Base-by-base conservation (phyloP, 2,329 filamentous ascomycete genomes). In the Coniella vitis region DNA sequence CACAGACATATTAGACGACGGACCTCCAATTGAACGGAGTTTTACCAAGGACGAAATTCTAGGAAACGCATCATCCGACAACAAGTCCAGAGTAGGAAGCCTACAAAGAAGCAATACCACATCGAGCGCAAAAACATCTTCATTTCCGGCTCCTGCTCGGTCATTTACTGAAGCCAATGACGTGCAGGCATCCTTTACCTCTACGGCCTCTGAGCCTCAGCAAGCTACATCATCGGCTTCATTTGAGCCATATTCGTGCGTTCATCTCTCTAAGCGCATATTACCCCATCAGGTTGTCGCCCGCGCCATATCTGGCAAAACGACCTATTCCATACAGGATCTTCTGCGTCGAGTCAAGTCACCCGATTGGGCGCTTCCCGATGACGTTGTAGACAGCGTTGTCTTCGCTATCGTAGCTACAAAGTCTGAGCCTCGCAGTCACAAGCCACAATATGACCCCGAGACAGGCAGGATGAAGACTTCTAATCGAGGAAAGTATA, bases 371-470 rank as follows among this genome's bases (percentile, higher is more conserved):
- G 79, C 86, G 32, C 76, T 91, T 0, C 90, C 94, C 0, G 81
- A 86, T 51, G 74, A 90, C 45, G 89, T 96, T 60, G 82, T 86
- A 46, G 91, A 98, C 64, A 86, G 90, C 60, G 89, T 98, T 7
- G 79, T 97, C 2, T 84, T 97, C 59, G 93, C 82, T 8, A 84
- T 96, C 50, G 78, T 98, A 19, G 89, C 88, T 7, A 86, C 83
- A 38, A 97, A 97, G 64, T 95, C 93, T 0, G 81, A 86, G 1
- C 90, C 93, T 0, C 83, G 81, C 36, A 62, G 70, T 1, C 80
- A 84, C 61, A 75, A 77, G 55, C 66, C 71, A 4, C 61, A 64
- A 3, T 59, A 65, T 10, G 68, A 63, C 17, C 66, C 66, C 48
- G 70, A 72, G 8, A 69, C 72, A 5, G 68, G 65, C 25, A 70